Evolutionary conservation across 2,329 filamentous ascomycete species (phyloP), one percentile per base, ranked within the genome.

Genomic region (Colletotrichum higginsianum): DNA sequence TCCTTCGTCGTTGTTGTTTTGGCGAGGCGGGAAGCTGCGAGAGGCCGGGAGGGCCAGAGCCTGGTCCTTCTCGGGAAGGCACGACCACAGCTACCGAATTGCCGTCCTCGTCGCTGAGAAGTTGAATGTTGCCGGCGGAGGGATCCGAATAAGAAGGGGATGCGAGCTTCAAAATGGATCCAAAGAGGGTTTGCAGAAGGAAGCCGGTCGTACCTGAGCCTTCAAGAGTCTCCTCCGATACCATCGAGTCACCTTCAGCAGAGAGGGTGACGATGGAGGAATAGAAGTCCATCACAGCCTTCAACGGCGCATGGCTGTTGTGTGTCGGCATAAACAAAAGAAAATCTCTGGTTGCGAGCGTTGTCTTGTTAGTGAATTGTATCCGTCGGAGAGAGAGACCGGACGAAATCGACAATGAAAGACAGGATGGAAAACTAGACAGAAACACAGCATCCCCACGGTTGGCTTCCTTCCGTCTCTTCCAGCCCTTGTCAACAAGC

Each of bases 231-330:
- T 98, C 94, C 85, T 97, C 95, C 85, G 92, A 94, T 78, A 98
- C 92, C 78, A 94, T 88, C 76, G 96, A 96, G 85, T 98, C 96
- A 82, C 96, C 96, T 87, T 99, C 96, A 73, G 94, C 88, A 78
- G 94, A 98, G 80, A 99, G 87, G 82, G 93, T 95, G 79, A 97
- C 91, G 76, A 96, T 94, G 60, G 94, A 93, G 70, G 93, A 92
- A 83, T 98, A 99, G 83, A 97, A 98, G 62, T 94, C 95, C 77
- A 98, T 86, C 66, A 98, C 93, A 64, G 94, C 91, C 79, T 92
- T 91, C 55, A 99, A 88, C 75, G 93, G 92, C 30, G 93, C 90
- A 67, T 88, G 87, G 75, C 90, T 86, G 74, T 91, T 88, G 72
- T 84, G 79, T 71, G 85, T 85, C 23, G 91, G 91, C 84, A 98